Evolutionary conservation across 2,329 filamentous ascomycete genomes (phyloP).

Genomic region (Phaeophleospora eucalypticola): DNA sequence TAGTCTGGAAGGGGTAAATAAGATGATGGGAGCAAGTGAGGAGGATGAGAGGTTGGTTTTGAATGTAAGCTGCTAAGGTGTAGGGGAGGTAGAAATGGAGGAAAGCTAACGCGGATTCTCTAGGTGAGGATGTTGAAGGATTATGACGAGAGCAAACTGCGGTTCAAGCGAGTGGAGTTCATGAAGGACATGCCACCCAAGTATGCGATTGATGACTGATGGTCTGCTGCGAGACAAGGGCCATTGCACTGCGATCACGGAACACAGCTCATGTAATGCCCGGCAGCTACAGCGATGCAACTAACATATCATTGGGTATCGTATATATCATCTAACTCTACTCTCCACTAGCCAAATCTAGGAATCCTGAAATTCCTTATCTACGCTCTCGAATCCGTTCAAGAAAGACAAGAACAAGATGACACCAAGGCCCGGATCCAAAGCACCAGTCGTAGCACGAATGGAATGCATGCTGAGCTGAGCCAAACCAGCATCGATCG

Average conservation of each 20-base stretch:
- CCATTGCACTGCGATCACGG: background rate
- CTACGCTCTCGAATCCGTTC: conserved; percentile 78
- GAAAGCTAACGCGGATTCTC: background rate
- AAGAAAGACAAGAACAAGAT: conserved; percentile 87
- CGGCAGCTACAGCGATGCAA: background rate
- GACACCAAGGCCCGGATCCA: conserved; percentile 84
- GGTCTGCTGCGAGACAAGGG: background rate
- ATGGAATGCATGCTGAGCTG: conserved; percentile 95
- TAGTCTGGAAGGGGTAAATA: conserved; percentile 18
- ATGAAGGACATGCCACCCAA: conserved; percentile 21
- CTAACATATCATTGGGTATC: background rate
- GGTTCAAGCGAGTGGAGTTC: conserved; percentile 11
- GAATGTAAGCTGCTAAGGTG: conserved; percentile 19
- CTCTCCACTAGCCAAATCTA: background rate
- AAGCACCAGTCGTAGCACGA: conserved; percentile 76
- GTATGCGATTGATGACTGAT: conserved; percentile 11
- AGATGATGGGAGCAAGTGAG: conserved; percentile 16
- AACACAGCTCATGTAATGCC: background rate
- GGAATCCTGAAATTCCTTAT: conserved; percentile 62
- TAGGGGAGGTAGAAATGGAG: background rate
- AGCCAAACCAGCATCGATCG: conserved; percentile 83
- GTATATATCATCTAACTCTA: background rate
- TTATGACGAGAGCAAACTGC: conserved; percentile 21
- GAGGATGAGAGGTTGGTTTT: conserved; percentile 18
- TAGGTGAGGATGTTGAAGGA: conserved; percentile 26